Evolutionary conservation across 2,329 filamentous ascomycete species (phyloP), one percentile per base, ranked within the genome.

Genomic region (Coniosporium tulheliwenetii): DNA sequence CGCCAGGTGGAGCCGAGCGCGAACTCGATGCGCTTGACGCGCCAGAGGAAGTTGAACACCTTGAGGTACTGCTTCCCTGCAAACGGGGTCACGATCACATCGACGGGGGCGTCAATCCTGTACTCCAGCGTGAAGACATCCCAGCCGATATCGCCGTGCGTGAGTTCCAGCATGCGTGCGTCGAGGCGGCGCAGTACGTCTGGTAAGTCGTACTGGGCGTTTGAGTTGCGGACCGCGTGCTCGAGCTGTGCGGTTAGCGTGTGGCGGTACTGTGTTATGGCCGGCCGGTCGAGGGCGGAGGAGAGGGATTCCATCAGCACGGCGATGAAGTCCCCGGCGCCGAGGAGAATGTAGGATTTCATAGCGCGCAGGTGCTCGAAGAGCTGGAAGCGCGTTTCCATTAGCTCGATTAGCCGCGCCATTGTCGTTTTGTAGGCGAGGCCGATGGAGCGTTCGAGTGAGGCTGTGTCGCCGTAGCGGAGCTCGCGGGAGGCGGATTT

Each of bases 61-160:
- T 96, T 96, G 51, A 98, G 79, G 57, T 98, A 98, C 57, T 98
- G 89, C 15, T 89, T 83, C 48, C 84, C 89, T 37, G 86, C 87
- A 76, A 87, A 95, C 35, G 93, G 85, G 0, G 89, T 96, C 33
- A 98, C 86, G 38, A 98, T 87, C 26, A 98, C 91, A 56, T 98
- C 91, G 16, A 95, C 84, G 0, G 91, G 91, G 2, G 89, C 83
- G 57, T 94, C 87, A 50, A 98, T 91, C 59, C 96, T 95, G 65
- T 98, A 98, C 58, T 98, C 93, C 8, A 98, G 75, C 0, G 91
- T 98, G 62, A 98, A 98, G 56, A 93, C 94, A 56, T 98, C 91
- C 91, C 91, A 98, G 39, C 91, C 91, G 40, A 95, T 96, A 52
- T 98, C 91, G 39, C 91, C 91, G 52, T 95, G 87, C 8, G 83